Conservation (phyloP, 352 stramenopile genomes). For the Globisporangium megalacanthum region DNA sequence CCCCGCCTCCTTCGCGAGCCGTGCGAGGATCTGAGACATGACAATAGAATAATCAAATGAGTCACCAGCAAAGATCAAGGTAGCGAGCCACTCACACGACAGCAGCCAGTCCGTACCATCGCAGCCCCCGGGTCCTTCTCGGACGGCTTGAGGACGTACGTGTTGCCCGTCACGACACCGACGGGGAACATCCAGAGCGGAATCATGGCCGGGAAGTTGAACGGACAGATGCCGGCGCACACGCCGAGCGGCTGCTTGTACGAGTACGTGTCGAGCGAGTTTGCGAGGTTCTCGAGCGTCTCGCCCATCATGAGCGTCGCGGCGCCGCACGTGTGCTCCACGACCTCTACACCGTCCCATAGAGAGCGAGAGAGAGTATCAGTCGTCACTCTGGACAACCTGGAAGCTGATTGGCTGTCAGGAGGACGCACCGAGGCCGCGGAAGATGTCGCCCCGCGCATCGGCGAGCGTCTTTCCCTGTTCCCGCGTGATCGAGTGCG, state of each 20-base stretch:
- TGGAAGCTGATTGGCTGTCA: too few relatives aligned
- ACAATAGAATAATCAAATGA: not conserved
- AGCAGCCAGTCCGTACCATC: slow-evolving; percentile 41
- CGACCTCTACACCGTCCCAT: slow-evolving; percentile 31
- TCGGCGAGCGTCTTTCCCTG: slow-evolving; percentile 92
- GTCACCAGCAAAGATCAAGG: not conserved
- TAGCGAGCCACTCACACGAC: not conserved
- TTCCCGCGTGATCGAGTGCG: slow-evolving; percentile 93
- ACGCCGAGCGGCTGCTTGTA: slow-evolving; percentile 96
- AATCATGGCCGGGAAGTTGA: slow-evolving; percentile 98
- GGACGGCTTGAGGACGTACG: slow-evolving; percentile 95
- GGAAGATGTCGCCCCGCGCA: slow-evolving; percentile 96
- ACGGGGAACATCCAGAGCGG: slow-evolving; percentile 92
- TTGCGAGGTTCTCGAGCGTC: slow-evolving; percentile 90
- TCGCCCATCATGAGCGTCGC: slow-evolving; percentile 92
- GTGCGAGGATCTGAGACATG: slow-evolving; percentile 71
- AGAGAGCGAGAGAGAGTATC: not conserved
- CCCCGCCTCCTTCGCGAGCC: slow-evolving; percentile 90
- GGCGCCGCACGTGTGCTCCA: slow-evolving; percentile 73
- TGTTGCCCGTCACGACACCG: slow-evolving; percentile 92
- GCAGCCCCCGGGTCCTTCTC: slow-evolving; percentile 89
- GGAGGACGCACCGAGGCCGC: slow-evolving; percentile 69
- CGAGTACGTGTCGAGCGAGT: slow-evolving; percentile 93
- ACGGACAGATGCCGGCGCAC: slow-evolving; percentile 90
- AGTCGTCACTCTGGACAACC: not conserved